Conservation (phyloP, 2,329 filamentous ascomycete species). For the Hypomyces perniciosus region DNA sequence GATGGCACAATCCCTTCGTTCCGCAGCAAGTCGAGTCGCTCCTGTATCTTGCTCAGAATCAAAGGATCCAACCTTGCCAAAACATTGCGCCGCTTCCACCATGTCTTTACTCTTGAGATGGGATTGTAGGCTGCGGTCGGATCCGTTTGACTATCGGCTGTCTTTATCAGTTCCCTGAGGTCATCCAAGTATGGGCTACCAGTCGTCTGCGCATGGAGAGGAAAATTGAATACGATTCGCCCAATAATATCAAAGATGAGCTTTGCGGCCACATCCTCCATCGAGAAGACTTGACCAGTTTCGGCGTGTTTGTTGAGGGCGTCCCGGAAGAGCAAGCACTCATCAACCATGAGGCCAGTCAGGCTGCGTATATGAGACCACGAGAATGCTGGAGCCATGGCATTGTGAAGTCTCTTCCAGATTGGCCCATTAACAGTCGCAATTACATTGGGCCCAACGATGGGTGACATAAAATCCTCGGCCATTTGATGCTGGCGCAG, state of each 20-base stretch:
- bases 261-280: slow-evolving; percentile 19
- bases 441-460: slow-evolving; percentile 19
- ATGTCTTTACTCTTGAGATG: background rate
- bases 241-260: slow-evolving; percentile 21
- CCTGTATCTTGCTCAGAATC: slow-evolving; percentile 5
- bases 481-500: slow-evolving; percentile 17
- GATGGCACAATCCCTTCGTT: slow-evolving; percentile 15
- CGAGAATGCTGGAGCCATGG: slow-evolving; percentile 22
- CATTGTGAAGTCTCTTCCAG: slow-evolving; percentile 25
- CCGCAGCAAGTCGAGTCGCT: slow-evolving; percentile 12
- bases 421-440: slow-evolving; percentile 21
- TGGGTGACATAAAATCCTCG: slow-evolving; percentile 10
- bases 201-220: slow-evolving; percentile 16
- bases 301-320: slow-evolving; percentile 10
- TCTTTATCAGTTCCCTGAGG: slow-evolving; percentile 8
- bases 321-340: slow-evolving; percentile 19
- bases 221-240: slow-evolving; percentile 18
- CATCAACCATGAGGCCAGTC: slow-evolving; percentile 20
- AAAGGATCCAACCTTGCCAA: slow-evolving; percentile 3
- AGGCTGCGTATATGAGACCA: slow-evolving; percentile 20
- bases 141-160: background rate
- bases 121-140: slow-evolving; percentile 7
- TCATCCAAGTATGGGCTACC: slow-evolving; percentile 15
- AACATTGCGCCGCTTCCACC: background rate
- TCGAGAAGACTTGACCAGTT: slow-evolving; percentile 16